Conservation (phyloP, 2,329 filamentous ascomycete genomes). For the Metarhizium guizhouense region DNA sequence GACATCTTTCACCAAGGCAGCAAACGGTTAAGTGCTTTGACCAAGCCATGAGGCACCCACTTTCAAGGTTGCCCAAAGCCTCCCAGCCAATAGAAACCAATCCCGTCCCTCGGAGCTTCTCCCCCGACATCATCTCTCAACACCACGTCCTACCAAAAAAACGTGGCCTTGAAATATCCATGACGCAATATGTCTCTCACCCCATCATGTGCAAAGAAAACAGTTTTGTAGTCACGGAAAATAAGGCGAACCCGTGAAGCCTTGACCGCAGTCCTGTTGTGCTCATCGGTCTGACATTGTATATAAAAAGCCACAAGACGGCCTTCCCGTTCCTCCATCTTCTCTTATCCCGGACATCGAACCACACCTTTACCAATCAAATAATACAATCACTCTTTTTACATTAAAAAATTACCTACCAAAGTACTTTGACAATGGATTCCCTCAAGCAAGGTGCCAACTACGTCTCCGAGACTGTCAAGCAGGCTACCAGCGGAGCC, state of each 20-base stretch:
- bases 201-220: background rate
- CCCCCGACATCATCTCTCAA: too few relatives aligned
- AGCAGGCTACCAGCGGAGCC: conserved; percentile 44
- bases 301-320: conserved; percentile 4
- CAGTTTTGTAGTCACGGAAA: background rate
- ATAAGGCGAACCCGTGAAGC: background rate
- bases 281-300: conserved; percentile 2
- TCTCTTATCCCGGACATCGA: background rate
- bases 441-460: conserved; percentile 53
- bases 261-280: background rate
- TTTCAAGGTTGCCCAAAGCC: too few relatives aligned
- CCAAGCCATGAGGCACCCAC: too few relatives aligned
- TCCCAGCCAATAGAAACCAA: too few relatives aligned
- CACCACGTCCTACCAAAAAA: too few relatives aligned
- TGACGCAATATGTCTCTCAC: background rate
- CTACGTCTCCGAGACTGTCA: conserved; percentile 55
- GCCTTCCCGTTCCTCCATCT: background rate
- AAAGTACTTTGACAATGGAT: conserved; percentile 31
- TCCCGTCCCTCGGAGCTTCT: too few relatives aligned
- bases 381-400: background rate
- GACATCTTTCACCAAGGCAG: too few relatives aligned
- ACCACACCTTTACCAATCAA: conserved; percentile 3
- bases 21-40: too few relatives aligned
- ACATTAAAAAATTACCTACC: conserved; percentile 4
- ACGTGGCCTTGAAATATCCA: background rate